Conservation (phyloP, 2,329 filamentous ascomycete species). For the Cytospora piceae region DNA sequence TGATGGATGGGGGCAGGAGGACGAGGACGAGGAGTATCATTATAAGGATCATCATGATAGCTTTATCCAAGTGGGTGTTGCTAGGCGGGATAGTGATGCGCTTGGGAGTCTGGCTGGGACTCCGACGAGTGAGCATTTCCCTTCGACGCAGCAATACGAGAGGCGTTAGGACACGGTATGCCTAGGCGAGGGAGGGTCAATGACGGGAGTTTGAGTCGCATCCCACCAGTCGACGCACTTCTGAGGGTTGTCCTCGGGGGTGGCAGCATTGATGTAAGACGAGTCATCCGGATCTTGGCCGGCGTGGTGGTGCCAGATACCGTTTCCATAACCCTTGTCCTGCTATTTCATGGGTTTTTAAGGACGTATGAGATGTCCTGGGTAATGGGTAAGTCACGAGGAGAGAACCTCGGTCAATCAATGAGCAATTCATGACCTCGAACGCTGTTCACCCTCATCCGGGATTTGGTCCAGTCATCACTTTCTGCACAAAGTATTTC, state of each 20-base stretch:
- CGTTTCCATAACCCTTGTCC: neutral
- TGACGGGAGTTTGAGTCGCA: neutral
- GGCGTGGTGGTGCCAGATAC: neutral
- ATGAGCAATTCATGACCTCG: neutral
- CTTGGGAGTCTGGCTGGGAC: conserved; percentile 54
- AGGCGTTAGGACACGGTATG: neutral
- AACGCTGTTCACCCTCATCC: neutral
- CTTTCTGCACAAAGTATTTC: neutral
- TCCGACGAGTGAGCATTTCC: conserved; percentile 48
- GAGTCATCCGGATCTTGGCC: neutral
- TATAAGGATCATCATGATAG: conserved; percentile 16
- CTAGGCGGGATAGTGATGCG: conserved; percentile 50
- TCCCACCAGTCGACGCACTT: neutral
- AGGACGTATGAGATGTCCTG: neutral
- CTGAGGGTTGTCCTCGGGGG: neutral
- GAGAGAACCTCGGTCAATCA: neutral
- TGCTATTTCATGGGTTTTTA: neutral
- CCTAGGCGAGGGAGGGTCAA: neutral
- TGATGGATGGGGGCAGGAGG: conserved; percentile 32
- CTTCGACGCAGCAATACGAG: conserved; percentile 34
- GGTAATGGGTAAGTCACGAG: neutral
- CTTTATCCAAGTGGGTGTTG: conserved; percentile 27
- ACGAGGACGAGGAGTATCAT: conserved; percentile 34
- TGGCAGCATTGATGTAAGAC: neutral
- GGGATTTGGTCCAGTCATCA: neutral